Conservation (phyloP, 331 rosid genomes). For the Saraca asoca region DNA sequence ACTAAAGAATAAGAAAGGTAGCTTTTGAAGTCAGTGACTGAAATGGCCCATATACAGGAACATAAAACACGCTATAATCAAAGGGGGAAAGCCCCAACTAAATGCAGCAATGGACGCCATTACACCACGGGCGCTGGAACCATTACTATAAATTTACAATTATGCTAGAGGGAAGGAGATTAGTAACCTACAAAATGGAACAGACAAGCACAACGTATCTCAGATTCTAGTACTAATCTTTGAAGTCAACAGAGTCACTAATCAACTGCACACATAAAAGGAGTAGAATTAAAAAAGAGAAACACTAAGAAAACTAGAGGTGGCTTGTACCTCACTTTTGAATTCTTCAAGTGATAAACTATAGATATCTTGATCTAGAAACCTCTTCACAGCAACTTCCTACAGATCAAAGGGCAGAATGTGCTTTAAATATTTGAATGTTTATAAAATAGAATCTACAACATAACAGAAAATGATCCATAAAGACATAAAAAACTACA, state of each 20-base stretch:
- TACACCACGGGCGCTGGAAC: too few relatives aligned
- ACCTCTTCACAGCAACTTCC: slow-evolving; percentile 97
- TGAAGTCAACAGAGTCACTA: slow-evolving; percentile 17
- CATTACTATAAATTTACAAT: too few relatives aligned
- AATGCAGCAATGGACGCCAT: too few relatives aligned
- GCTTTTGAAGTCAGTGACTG: too few relatives aligned
- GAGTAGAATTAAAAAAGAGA: slow-evolving; percentile 17
- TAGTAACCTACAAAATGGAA: too few relatives aligned
- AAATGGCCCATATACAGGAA: too few relatives aligned
- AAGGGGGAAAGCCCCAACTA: too few relatives aligned
- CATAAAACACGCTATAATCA: too few relatives aligned
- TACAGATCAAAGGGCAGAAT: slow-evolving; percentile 40
- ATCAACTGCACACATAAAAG: neutral
- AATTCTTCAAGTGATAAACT: slow-evolving; percentile 94
- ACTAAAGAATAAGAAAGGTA: too few relatives aligned
- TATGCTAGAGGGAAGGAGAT: too few relatives aligned
- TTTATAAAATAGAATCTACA: slow-evolving; percentile 7
- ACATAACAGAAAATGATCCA: slow-evolving; percentile 14
- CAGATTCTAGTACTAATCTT: neutral
- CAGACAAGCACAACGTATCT: too few relatives aligned
- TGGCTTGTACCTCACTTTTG: slow-evolving; percentile 75
- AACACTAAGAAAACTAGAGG: slow-evolving; percentile 3
- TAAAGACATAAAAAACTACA: neutral
- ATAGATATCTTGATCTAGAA: slow-evolving; percentile 79
- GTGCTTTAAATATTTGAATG: slow-evolving; percentile 11